A percentile compares a stretch with the other conserved stretches of the same genome.
Conservation (phyloP, 352 stramenopile genomes). For the Pythium aristosporum region DNA sequence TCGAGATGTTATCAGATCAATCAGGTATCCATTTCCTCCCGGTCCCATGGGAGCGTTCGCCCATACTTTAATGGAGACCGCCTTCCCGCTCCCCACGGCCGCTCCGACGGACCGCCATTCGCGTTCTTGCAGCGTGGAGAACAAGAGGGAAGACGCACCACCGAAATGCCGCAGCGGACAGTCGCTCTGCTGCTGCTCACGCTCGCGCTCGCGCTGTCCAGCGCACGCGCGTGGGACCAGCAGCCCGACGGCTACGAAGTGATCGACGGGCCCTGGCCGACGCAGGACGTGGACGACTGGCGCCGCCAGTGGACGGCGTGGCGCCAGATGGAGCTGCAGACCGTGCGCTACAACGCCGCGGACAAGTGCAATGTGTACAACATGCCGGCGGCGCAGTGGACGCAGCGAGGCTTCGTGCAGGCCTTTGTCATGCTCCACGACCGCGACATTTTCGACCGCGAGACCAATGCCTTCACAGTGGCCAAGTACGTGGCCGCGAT, state of each 20-base stretch:
- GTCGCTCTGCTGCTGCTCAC: not conserved
- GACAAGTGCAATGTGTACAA: constrained; percentile 78
- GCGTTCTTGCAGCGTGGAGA: constrained; percentile 5
- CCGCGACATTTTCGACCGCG: constrained; percentile 70
- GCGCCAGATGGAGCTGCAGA: constrained; percentile 70
- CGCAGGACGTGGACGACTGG: constrained; percentile 47
- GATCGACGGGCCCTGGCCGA: constrained; percentile 52
- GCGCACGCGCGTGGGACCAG: constrained; percentile 49
- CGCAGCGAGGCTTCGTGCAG: constrained; percentile 78
- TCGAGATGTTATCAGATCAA: constrained; percentile 2
- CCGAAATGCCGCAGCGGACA: not conserved
- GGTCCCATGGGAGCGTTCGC: not conserved
- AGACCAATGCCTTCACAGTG: constrained; percentile 58
- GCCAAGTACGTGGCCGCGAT: constrained; percentile 67
- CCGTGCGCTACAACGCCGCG: constrained; percentile 56
- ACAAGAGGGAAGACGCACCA: not conserved
- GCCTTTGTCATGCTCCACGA: constrained; percentile 77
- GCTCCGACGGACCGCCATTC: not conserved
- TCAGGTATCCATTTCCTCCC: not conserved
- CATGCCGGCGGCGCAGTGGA: constrained; percentile 56
- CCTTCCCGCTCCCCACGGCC: no score
- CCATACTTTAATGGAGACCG: not conserved
- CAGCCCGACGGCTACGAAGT: constrained; percentile 82
- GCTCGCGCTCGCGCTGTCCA: not conserved
- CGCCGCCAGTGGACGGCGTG: constrained; percentile 54